Base-by-base conservation (phyloP, 345 rosid species). In the Linum trigynum region DNA sequence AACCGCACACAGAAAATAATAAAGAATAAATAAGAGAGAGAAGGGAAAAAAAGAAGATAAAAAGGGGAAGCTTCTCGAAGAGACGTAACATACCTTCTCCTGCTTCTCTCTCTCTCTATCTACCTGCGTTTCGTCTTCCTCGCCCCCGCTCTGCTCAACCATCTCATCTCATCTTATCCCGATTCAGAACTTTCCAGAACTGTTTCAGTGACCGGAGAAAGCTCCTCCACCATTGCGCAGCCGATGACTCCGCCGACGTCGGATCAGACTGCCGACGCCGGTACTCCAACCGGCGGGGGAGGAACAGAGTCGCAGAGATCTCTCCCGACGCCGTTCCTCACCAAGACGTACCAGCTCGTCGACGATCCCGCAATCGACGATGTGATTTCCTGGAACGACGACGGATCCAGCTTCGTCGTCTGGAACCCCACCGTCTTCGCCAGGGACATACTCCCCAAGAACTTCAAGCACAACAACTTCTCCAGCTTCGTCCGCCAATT, bases 401-500 rank as follows among this genome's bases (percentile, higher is more conserved):
- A 89, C 64, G 98, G 96, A 74, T 87, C 92, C 11, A 77, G 81
- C 51, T 92, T 92, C 72, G 67, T 89, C 71, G 98, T 92, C 1
- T 82, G 98, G 96, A 86, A 92, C 42, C 92, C 98, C 0, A 84
- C 85, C 39, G 88, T 80, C 39, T 92, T 92, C 77, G 90, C 98
- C 5, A 78, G 79, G 17, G 96, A 89, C 80, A 79, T 91, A 81
- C 95, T 91, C 48, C 98, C 98, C 17, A 76, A 79, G 74, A 81
- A 80, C 65, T 91, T 91, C 75, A 91, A 91, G 77, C 98, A 91
- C 75, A 89, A 84, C 57, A 91, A 91, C 67, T 91, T 91, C 78
- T 91, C 96, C 50, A 91, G 97, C 78, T 91, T 91, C 64, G 98
- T 91, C 58, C 89, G 98, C 16, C 98, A 92, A 80, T 82, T 92